Conservation (phyloP, 1,139 yeast genomes). For the Blastobotrys indianensis region DNA sequence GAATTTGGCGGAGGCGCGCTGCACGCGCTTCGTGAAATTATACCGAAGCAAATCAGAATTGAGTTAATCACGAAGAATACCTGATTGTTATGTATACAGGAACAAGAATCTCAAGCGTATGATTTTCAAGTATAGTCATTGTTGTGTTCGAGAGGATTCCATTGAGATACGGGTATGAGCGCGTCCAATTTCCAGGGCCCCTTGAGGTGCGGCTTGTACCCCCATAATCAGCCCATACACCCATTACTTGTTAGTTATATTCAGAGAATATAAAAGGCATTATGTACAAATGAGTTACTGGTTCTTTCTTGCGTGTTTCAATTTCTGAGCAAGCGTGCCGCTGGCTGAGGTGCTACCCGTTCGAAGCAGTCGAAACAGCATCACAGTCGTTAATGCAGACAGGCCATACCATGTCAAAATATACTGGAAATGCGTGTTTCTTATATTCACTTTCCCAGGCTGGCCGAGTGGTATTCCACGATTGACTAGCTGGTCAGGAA, state of each 20-base stretch:
- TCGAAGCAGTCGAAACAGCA: constrained; percentile 50
- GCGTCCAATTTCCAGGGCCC: too few relatives aligned
- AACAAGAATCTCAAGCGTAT: too few relatives aligned
- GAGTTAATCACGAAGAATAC: too few relatives aligned
- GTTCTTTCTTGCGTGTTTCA: constrained; percentile 16
- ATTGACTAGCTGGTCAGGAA: constrained; percentile 37
- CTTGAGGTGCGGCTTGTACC: too few relatives aligned
- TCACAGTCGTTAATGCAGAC: constrained; percentile 60
- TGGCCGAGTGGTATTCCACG: constrained; percentile 92
- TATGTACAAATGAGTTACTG: constrained; percentile 1
- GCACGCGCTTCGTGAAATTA: too few relatives aligned
- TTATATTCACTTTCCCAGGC: constrained; percentile 67
- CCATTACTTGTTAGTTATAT: background rate
- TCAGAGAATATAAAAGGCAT: background rate
- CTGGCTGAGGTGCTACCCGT: constrained; percentile 18
- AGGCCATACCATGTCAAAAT: constrained; percentile 93
- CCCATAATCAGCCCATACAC: too few relatives aligned
- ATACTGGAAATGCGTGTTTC: constrained; percentile 89
- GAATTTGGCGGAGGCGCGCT: too few relatives aligned
- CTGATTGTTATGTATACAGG: too few relatives aligned
- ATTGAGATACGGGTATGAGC: too few relatives aligned
- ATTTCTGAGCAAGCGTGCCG: constrained; percentile 9
- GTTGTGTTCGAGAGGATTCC: too few relatives aligned
- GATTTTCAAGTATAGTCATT: too few relatives aligned
- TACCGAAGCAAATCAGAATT: too few relatives aligned